Base-by-base conservation (phyloP, 1,139 yeast species). In the Suhomyces coccinellae region DNA sequence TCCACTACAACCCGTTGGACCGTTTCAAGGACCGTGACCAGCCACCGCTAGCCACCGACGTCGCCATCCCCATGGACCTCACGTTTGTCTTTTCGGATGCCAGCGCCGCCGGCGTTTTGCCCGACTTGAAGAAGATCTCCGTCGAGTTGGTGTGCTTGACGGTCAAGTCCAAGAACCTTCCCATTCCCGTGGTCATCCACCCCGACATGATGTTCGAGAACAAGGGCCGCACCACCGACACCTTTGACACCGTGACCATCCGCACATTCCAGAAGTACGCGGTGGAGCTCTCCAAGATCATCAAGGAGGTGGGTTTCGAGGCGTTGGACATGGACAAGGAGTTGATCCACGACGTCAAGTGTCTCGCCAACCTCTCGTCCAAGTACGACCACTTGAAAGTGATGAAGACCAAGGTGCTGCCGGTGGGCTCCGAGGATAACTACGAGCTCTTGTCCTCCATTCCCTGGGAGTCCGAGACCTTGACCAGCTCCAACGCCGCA, bases 201-300 rank as follows among this genome's bases (percentile, higher is more conserved):
- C 65, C 66, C 12, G 74, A 68, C 38, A 65, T 69, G 71, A 46
- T 63, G 33, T 71, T 68, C 51, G 66, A 67, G 31, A 67, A 69
- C 50, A 61, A 60, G 36, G 53, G 62, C n/a, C 60, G 61, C 41
- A 57, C 56, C 5, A 45, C 57, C 9, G 76, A 71, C 44, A 61
- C 58, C 47, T 66, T 71, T 40, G 73, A 69, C 43, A 45, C 59
- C 40, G 49, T 63, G 22, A 67, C 71, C 2, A 59, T 69, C 9
- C 59, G 61, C 41, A 55, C 58, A 32, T 71, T 71, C 49, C 71
- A 66, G 45, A 60, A 54, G 40, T 65, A 66, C 47, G 71, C 73
- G 8, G 48, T 52, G 24, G 71, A 69, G 36, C 44, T 71, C 24
- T 55, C 65, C 2, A 60, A 58, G 42, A 49, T 68, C 9, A 49